Evolutionary conservation across 2,329 filamentous ascomycete genomes (phyloP).

Genomic region (Dendrostoma leiphaemia): DNA sequence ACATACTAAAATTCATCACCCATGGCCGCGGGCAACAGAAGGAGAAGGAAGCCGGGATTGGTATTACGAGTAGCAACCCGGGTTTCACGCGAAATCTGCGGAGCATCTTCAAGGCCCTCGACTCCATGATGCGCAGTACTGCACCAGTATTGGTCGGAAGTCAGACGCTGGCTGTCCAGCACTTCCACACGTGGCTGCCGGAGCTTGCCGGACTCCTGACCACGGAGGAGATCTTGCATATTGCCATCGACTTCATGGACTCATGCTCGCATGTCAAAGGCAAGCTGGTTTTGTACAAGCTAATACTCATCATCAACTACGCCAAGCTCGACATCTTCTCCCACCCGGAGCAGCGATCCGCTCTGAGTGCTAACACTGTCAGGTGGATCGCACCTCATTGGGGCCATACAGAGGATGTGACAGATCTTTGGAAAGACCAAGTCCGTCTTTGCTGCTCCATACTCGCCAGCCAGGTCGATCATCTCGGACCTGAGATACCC

Average conservation of each 20-base stretch:
- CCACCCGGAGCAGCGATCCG: slow-evolving; percentile 70
- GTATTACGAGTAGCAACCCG: slow-evolving; percentile 71
- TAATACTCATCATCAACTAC: slow-evolving; percentile 91
- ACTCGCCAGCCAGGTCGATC: slow-evolving; percentile 77
- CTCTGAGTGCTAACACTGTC: slow-evolving; percentile 77
- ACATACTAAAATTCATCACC: slow-evolving; percentile 92
- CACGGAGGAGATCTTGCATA: slow-evolving; percentile 82
- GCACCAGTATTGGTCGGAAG: slow-evolving; percentile 87
- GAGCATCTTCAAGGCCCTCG: slow-evolving; percentile 84
- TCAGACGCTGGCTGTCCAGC: slow-evolving; percentile 91
- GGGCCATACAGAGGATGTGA: slow-evolving; percentile 72
- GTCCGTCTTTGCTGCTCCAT: slow-evolving; percentile 92
- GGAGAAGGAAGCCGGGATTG: slow-evolving; percentile 83
- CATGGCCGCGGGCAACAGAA: slow-evolving; percentile 84
- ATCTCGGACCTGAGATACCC: slow-evolving; percentile 77
- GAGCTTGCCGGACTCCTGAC: slow-evolving; percentile 76
- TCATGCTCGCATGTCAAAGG: slow-evolving; percentile 85
- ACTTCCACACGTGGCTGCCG: slow-evolving; percentile 97
- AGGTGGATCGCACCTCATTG: slow-evolving; percentile 93
- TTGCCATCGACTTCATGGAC: slow-evolving; percentile 91
- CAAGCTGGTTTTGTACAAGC: slow-evolving; percentile 87
- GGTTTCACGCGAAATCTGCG: slow-evolving; percentile 80
- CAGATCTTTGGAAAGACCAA: slow-evolving; percentile 87
- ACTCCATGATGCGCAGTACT: slow-evolving; percentile 83
- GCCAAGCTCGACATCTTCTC: slow-evolving; percentile 79